Conservation (phyloP, 2,329 filamentous ascomycete species). For the Talaromyces sp. region DNA sequence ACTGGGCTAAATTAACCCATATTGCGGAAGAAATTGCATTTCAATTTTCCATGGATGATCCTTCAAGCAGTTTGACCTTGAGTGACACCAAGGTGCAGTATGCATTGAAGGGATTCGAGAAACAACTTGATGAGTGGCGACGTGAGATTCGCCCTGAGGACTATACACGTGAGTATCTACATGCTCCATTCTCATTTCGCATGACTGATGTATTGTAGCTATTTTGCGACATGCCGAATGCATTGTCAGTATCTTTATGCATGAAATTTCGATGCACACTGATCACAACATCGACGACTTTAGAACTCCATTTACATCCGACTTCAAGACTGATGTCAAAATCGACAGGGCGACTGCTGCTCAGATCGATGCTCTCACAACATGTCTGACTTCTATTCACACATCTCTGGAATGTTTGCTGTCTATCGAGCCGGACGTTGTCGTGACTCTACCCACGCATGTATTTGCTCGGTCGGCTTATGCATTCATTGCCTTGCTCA, state of each 20-base stretch:
- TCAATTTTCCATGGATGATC: slow-evolving; percentile 66
- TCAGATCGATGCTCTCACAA: slow-evolving; percentile 63
- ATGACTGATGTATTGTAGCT: slow-evolving; percentile 39
- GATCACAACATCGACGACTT: slow-evolving; percentile 58
- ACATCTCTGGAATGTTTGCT: slow-evolving; percentile 63
- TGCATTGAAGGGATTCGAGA: slow-evolving; percentile 62
- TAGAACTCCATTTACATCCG: slow-evolving; percentile 42
- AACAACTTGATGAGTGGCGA: slow-evolving; percentile 59
- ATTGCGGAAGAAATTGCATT: slow-evolving; percentile 66
- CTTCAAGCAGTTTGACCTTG: slow-evolving; percentile 51
- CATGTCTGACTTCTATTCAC: slow-evolving; percentile 65
- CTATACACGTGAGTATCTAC: slow-evolving; percentile 51
- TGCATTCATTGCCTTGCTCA: slow-evolving; percentile 67
- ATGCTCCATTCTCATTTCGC: neutral
- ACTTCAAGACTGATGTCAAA: slow-evolving; percentile 26
- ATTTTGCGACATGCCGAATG: slow-evolving; percentile 61
- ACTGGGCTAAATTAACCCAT: slow-evolving; percentile 57
- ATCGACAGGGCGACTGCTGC: slow-evolving; percentile 47
- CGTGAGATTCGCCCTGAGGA: slow-evolving; percentile 52
- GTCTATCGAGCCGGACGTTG: slow-evolving; percentile 54
- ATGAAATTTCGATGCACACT: slow-evolving; percentile 68
- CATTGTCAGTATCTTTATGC: slow-evolving; percentile 67
- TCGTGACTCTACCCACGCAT: slow-evolving; percentile 66
- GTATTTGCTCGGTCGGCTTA: slow-evolving; percentile 70
- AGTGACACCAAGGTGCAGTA: slow-evolving; percentile 62